Evolutionary conservation across 2,329 filamentous ascomycete genomes (phyloP).

Genomic region (Elsinoe necatrix): DNA sequence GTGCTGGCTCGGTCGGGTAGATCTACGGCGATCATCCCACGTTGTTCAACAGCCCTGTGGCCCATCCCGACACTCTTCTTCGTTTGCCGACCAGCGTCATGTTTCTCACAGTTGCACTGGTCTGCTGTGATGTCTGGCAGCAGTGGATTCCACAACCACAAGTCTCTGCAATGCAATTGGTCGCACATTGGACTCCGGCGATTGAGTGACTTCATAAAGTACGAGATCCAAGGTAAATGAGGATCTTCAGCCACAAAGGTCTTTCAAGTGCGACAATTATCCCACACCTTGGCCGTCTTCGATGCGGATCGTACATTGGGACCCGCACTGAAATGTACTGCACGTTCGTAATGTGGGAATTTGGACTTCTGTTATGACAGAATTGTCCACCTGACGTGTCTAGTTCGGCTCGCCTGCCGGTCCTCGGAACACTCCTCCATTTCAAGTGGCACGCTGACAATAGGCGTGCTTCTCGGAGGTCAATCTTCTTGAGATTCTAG

Average conservation of each 20-base stretch:
- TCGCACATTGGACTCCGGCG: too few species aligned
- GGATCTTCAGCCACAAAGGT: not conserved
- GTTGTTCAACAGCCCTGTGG: not conserved
- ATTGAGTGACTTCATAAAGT: too few species aligned
- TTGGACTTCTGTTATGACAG: not conserved
- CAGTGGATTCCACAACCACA: too few species aligned
- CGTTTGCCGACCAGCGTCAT: not conserved
- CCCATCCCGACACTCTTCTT: not conserved
- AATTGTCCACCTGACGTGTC: not conserved
- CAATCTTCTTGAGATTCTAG: conserved; percentile 45
- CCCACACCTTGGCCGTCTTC: too few species aligned
- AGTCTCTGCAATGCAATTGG: too few species aligned
- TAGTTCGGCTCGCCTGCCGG: conserved; percentile 19
- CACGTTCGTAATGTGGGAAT: not conserved
- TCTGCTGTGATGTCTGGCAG: too few species aligned
- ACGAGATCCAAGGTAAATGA: too few species aligned
- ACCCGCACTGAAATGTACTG: not conserved
- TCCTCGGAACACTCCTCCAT: conserved; percentile 23
- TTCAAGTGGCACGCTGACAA: conserved; percentile 38
- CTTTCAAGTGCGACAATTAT: not conserved
- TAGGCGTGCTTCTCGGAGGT: conserved; percentile 43
- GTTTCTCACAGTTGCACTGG: too few species aligned
- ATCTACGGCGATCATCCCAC: conserved; percentile 6
- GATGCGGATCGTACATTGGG: too few species aligned
- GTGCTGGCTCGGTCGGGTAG: conserved; percentile 5